Base-by-base conservation (phyloP, 495 filamentous ascomycete species). In the Daldinia childiae region DNA sequence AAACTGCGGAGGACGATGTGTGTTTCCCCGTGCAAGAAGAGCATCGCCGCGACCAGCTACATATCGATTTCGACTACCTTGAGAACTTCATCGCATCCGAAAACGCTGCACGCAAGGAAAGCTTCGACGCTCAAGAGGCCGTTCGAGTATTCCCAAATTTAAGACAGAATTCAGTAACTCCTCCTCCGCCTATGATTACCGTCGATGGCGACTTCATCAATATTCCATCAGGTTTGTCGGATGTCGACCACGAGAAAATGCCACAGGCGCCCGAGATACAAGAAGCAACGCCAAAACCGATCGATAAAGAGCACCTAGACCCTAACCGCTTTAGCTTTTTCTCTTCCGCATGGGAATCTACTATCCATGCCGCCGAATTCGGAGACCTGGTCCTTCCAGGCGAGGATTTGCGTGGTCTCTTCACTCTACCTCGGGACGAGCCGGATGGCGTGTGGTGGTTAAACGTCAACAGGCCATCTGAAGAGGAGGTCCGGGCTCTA, bases 291-390 rank as follows among this genome's bases (percentile, higher is more conserved):
- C 29, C 69, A 17, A 72, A 67, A 57, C 58, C 54, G 6, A 17
- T 39, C n/a, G 74, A 71, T 14, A 81, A 74, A 34, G 76, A 76
- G 50, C 74, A 78, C 26, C 61, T 80, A 14, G 88, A 92, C 66
- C 88, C 86, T 15, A 92, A 88, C 77, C 89, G 95, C 0, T 98
- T 95, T 79, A 94, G 93, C 63, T 98, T 98, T 80, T 99, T 99
- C 80, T 97, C 93, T 0, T 97, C 96, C 0, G 92, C 94, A 34
- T 90, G 92, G 73, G 93, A 98, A 74, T 91, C 91, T 34, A 96
- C 93, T 5, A 91, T 98, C 59, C 93, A 98, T 74, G 93, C 95
- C 27, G 86, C 92, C 0, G 92, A 95, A 66, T 84, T 99, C 69
- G 94, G 92, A 24, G 95, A 92, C 67, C 84, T 99, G 12, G 86